Base-by-base conservation (phyloP, 2,329 filamentous ascomycete genomes). In the Sporothrix pallida region DNA sequence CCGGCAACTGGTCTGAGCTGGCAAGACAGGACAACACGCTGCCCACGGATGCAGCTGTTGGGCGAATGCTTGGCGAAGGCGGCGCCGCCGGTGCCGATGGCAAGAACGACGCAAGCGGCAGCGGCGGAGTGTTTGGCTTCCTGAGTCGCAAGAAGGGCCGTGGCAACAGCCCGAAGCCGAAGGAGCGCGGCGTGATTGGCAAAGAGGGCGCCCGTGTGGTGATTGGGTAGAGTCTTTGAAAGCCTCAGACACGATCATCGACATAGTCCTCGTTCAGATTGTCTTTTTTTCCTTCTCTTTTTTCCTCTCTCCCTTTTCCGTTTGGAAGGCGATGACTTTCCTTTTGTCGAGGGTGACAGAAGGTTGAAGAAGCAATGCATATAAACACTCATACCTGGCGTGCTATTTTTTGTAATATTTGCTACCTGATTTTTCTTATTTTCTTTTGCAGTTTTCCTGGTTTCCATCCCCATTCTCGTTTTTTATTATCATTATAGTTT, bases 191-290 rank as follows among this genome's bases (percentile, higher is more conserved):
- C 74, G 95, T 99, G 8, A 81, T 99, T 74, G 96, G 96, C 73
- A 98, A 98, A 80, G 95, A 98, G 81, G 96, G 96, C 17, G 95
- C 96, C 12, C 88, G 96, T 80, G 91, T 94, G 76, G 88, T 95
- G 73, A 92, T 95, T 79, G 91, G 89, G 78, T 92, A 37, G 7
- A 7, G 0, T 42, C 13, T 42, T 42, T 42, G 23, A 26, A 26
- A 26, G 23, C 44, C 31, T 37, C 31, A 6, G 60, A 7, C 37
- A 46, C 9, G n/a, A 10, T 42, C 37, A 65, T 5, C n/a, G 5
- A 65, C 17, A 63, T 63, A 17, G 2, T 23, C 37, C 23, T 26
- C 23, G 23, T 20, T 37, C 20, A 12, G 42, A 13, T 9, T 26
- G 62, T 3, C 15, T 26, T 67, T 17, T 46, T 46, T 9, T 7